Evolutionary conservation across 768 basidiomycete genomes (phyloP), one percentile per base, ranked within the genome.

Genomic region (Galerina sulciceps): DNA sequence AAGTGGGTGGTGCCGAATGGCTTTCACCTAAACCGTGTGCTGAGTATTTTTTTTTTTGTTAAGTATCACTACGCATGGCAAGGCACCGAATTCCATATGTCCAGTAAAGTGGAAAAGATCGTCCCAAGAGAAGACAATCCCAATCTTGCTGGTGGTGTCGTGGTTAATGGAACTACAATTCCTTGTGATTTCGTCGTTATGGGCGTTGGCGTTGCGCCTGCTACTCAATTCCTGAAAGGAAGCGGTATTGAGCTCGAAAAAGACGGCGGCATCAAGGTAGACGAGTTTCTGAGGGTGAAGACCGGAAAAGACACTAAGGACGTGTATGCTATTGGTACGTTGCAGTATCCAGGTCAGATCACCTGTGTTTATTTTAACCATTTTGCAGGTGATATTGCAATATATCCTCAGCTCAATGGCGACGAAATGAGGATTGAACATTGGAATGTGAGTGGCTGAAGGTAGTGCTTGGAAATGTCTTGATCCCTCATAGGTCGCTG

Each of bases 151-250:
- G 81, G 80, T 2, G 82, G 85, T 10, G 87, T 93, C n/a, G 75
- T 85, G 14, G 80, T 92, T 57, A 84, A 86, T 58, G 86, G 85
- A 3, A 75, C 80, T 20, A 82, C 82, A 3, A 74, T 96, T 44
- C 82, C 83, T 0, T 90, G 89, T 10, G 91, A 94, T 67, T 81
- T 89, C 58, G 80, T 96, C 63, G 77, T 96, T 58, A 88, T 95
- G 86, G 94, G 90, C 31, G 90, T 93, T 15, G 94, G 94, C 55
- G 94, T 94, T 18, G 79, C 80, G 2, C 94, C 94, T 37, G 91
- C 92, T 1, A 94, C 94, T 0, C 76, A 85, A 34, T 93, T 88
- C 76, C 73, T 95, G 62, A 88, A 88, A 68, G 82, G 78, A n/a
- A 89, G 86, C 63, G 84, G 84, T 10, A 80, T 90, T 60, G 73